phyloP scores from a whole-genome alignment of 768 basidiomycete genomes.

The Sporobolomyces phaffii region DNA sequence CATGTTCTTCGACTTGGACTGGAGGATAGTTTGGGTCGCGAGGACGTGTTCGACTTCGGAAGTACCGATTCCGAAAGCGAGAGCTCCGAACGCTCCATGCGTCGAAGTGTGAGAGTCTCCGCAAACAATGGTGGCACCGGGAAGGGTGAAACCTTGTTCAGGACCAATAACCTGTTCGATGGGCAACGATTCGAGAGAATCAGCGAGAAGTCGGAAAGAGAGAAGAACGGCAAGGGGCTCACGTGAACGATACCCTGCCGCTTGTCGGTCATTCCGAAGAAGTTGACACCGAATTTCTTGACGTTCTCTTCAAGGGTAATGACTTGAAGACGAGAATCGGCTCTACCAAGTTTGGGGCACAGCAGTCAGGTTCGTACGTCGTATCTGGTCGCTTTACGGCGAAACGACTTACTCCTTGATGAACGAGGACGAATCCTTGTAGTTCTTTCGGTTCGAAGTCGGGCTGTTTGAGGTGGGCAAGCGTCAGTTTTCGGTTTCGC shows the following conservation, averaged over 20 bases:
- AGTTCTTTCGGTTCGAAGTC: constrained; percentile 47
- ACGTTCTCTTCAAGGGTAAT: constrained; percentile 80
- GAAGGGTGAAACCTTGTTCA: constrained; percentile 80
- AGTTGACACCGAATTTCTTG: constrained; percentile 83
- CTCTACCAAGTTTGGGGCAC: constrained; percentile 11
- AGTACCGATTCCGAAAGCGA: constrained; percentile 88
- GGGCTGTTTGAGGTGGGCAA: constrained; percentile 15
- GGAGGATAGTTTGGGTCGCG: constrained; percentile 80
- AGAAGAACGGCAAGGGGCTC: too few species aligned
- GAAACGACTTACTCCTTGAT: constrained; percentile 66
- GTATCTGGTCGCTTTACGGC: too few species aligned
- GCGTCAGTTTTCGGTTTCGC: constrained; percentile 51
- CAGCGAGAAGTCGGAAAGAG: too few species aligned
- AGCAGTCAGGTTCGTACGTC: too few species aligned
- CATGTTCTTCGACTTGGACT: constrained; percentile 88
- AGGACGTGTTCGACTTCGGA: constrained; percentile 92
- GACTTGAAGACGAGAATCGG: constrained; percentile 78
- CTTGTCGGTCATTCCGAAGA: constrained; percentile 83
- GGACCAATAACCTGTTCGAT: constrained; percentile 88
- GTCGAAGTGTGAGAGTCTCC: constrained; percentile 93
- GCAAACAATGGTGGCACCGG: constrained; percentile 60
- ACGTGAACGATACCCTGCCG: constrained; percentile 59
- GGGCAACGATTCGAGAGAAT: too few species aligned
- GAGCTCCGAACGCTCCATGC: constrained; percentile 85
- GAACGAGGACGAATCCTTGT: constrained; percentile 63